Conservation (phyloP, 2,329 filamentous ascomycete genomes). For the Teratosphaeriaceae sp. region DNA sequence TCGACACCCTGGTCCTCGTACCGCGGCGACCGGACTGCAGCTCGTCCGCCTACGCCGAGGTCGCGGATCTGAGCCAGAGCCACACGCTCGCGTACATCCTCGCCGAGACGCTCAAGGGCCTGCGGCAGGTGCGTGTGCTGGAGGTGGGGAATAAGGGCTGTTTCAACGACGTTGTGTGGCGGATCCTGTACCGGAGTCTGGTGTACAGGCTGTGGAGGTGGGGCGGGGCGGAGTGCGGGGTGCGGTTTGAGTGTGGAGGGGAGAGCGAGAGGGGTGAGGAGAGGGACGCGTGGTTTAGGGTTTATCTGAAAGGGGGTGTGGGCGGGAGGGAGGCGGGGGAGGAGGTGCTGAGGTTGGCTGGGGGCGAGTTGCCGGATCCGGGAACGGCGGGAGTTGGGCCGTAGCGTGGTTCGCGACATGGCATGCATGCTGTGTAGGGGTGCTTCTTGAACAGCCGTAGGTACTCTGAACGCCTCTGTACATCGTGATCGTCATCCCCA, state of each 20-base stretch:
- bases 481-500: not conserved
- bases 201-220: constrained; percentile 30
- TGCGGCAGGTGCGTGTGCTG: constrained; percentile 24
- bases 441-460: too few relatives aligned
- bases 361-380: constrained; percentile 12
- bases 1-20: constrained; percentile 27
- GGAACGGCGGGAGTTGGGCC: constrained; percentile 10
- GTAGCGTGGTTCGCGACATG: too few relatives aligned
- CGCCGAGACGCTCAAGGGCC: constrained; percentile 28
- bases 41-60: constrained; percentile 24
- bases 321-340: constrained; percentile 19
- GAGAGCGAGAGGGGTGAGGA: constrained; percentile 10
- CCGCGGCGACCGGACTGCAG: constrained; percentile 26
- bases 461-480: not conserved
- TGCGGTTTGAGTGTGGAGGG: constrained; percentile 19
- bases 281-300: constrained; percentile 11
- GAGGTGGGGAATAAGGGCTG: constrained; percentile 27
- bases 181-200: constrained; percentile 27
- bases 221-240: constrained; percentile 26
- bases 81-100: constrained; percentile 32
- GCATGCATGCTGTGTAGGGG: too few relatives aligned
- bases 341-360: constrained; percentile 22
- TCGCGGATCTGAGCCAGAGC: constrained; percentile 29
- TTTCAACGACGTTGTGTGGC: constrained; percentile 29
- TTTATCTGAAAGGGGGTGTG: constrained; percentile 7